A percentile compares a stretch with the other conserved stretches of the same genome.
Evolutionary conservation across 352 stramenopile genomes (phyloP).

Genomic region (Globisporangium irregulare): DNA sequence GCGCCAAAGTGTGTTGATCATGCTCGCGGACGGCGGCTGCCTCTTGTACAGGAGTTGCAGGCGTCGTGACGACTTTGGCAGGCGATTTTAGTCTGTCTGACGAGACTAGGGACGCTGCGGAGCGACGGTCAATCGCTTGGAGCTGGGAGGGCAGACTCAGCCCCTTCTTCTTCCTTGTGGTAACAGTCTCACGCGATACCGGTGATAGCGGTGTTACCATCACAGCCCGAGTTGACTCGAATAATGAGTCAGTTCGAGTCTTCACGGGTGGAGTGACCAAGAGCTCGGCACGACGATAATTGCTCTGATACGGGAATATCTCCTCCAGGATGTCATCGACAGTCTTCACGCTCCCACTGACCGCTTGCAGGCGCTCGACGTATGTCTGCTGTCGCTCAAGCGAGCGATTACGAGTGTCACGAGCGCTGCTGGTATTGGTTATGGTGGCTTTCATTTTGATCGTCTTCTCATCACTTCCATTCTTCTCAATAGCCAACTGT

Average conservation of each 20-base stretch:
- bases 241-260: background rate
- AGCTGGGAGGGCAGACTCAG: conserved; percentile 11
- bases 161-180: conserved; percentile 17
- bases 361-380: conserved; percentile 23
- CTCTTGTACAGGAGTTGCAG: background rate
- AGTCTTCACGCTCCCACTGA: conserved; percentile 22
- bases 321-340: conserved; percentile 33
- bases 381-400: conserved; percentile 11
- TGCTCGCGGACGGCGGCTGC: background rate
- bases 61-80: background rate
- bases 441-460: background rate
- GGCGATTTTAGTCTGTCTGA: background rate
- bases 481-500: background rate
- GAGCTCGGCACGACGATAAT: conserved; percentile 22
- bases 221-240: background rate
- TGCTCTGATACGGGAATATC: conserved; percentile 29
- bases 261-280: conserved; percentile 6
- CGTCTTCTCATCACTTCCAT: background rate
- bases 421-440: background rate
- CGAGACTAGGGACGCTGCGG: background rate
- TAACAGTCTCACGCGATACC: background rate
- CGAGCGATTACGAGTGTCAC: background rate
- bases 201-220: background rate
- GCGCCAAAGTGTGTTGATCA: conserved; percentile 20
- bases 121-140: conserved; percentile 2